Evolutionary conservation across 208 protist species (phyloP).

Genomic region (Trypanosoma caninum): DNA sequence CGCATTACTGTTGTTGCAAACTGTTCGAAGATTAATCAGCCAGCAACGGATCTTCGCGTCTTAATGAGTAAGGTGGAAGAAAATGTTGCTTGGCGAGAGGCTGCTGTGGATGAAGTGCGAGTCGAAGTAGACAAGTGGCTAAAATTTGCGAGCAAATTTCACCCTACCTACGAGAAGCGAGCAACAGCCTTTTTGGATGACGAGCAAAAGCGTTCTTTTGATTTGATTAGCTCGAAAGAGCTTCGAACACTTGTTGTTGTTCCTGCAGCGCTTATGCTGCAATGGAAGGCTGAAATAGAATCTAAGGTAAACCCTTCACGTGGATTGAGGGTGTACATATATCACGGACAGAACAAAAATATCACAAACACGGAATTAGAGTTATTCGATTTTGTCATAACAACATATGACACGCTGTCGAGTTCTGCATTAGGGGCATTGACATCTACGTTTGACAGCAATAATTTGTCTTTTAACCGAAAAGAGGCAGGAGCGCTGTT

Average conservation of each 20-base stretch:
- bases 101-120: slow-evolving; percentile 25
- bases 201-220: slow-evolving; percentile 67
- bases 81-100: slow-evolving; percentile 20
- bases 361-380: slow-evolving; percentile 72
- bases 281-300: slow-evolving; percentile 91
- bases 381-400: slow-evolving; percentile 92
- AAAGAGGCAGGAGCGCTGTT: slow-evolving; percentile 79
- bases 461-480: slow-evolving; percentile 51
- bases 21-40: slow-evolving; percentile 80
- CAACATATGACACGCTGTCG: slow-evolving; percentile 90
- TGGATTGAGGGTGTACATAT: slow-evolving; percentile 64
- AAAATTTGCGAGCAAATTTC: slow-evolving; percentile 76
- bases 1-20: slow-evolving; percentile 78
- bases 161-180: slow-evolving; percentile 70
- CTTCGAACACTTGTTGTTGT: slow-evolving; percentile 91
- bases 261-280: slow-evolving; percentile 88
- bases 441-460: slow-evolving; percentile 54
- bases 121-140: slow-evolving; percentile 83
- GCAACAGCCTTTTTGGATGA: slow-evolving; percentile 76
- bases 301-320: slow-evolving; percentile 58
- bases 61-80: slow-evolving; percentile 44
- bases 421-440: slow-evolving; percentile 62
- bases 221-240: slow-evolving; percentile 77
- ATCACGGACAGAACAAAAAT: slow-evolving; percentile 77
- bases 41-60: slow-evolving; percentile 47